Evolutionary conservation across 2,329 filamentous ascomycete species (phyloP).

Genomic region (Talaromyces sp.): DNA sequence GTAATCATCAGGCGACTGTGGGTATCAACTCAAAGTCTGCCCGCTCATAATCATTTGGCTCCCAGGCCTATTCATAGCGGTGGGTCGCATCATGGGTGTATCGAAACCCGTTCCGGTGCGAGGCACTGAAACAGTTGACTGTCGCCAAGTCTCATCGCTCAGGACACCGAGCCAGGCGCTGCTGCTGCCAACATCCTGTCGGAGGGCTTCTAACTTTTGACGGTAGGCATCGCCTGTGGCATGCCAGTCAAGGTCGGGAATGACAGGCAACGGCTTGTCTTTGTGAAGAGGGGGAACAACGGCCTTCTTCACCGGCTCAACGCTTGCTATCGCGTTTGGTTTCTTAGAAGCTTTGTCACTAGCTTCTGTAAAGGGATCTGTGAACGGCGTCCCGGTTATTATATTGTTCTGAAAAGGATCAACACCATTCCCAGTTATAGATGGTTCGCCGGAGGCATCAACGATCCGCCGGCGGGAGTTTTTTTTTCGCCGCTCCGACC

Average conservation of each 20-base stretch:
- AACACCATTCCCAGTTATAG: constrained; percentile 15
- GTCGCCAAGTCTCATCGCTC: constrained; percentile 65
- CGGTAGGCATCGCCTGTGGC: constrained; percentile 71
- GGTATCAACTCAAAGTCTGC: constrained; percentile 31
- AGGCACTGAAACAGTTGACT: constrained; percentile 20
- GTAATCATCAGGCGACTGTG: neutral
- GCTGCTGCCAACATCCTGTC: constrained; percentile 79
- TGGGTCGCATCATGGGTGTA: constrained; percentile 26
- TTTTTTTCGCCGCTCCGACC: constrained; percentile 43
- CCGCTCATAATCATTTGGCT: constrained; percentile 39
- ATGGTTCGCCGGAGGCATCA: constrained; percentile 49
- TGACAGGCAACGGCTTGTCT: neutral
- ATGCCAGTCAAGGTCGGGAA: constrained; percentile 25
- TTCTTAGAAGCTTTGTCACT: neutral
- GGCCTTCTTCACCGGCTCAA: constrained; percentile 8
- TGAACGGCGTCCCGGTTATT: neutral
- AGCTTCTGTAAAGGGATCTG: neutral
- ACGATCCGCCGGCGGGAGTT: constrained; percentile 54
- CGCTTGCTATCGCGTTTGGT: neutral
- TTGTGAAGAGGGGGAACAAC: neutral
- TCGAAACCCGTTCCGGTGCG: constrained; percentile 28
- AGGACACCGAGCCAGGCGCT: constrained; percentile 83
- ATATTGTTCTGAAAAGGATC: neutral
- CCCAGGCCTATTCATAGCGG: constrained; percentile 29
- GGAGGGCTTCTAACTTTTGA: constrained; percentile 80